A percentile compares a stretch with the other conserved stretches of the same genome.
Conservation (phyloP, 176 grass and related monocot genomes). For the Cymbopogon citratus region DNA sequence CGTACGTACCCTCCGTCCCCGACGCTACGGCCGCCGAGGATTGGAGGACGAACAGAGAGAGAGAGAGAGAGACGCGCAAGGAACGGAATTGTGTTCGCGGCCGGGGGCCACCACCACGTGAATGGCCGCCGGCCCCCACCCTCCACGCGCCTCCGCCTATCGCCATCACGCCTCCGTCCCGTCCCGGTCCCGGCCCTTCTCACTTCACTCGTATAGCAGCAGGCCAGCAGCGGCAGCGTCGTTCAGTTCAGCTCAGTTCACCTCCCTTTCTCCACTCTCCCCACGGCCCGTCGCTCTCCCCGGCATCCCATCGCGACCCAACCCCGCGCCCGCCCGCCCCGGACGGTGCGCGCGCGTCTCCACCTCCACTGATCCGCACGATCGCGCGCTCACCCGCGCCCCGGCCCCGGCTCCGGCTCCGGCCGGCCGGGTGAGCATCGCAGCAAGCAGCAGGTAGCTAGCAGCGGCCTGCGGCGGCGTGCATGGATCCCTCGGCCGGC, state of each 20-base stretch:
- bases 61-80: background rate
- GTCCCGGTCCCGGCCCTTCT: slow-evolving; percentile 31
- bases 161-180: slow-evolving; percentile 37
- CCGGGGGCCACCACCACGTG: slow-evolving; percentile 78
- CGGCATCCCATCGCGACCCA: slow-evolving; percentile 10
- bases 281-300: slow-evolving; percentile 31
- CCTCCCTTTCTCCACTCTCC: slow-evolving; percentile 34
- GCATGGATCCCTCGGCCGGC: slow-evolving; percentile 38
- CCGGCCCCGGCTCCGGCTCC: background rate
- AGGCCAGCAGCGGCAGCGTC: background rate
- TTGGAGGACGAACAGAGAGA: background rate
- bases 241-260: slow-evolving; percentile 12
- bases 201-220: slow-evolving; percentile 5
- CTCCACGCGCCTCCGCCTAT: slow-evolving; percentile 21
- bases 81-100: slow-evolving; percentile 23
- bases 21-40: background rate
- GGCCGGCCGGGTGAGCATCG: slow-evolving; percentile 3
- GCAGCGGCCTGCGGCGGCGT: background rate
- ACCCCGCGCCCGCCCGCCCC: background rate
- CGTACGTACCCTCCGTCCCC: background rate
- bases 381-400: background rate
- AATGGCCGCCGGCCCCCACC: slow-evolving; percentile 41
- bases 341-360: background rate
- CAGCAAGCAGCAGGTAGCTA: too few relatives aligned
- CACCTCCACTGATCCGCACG: slow-evolving; percentile 3